phyloP scores from a whole-genome alignment of 805 yeast genomes.

The Cyberlindnera misumaiensis region DNA sequence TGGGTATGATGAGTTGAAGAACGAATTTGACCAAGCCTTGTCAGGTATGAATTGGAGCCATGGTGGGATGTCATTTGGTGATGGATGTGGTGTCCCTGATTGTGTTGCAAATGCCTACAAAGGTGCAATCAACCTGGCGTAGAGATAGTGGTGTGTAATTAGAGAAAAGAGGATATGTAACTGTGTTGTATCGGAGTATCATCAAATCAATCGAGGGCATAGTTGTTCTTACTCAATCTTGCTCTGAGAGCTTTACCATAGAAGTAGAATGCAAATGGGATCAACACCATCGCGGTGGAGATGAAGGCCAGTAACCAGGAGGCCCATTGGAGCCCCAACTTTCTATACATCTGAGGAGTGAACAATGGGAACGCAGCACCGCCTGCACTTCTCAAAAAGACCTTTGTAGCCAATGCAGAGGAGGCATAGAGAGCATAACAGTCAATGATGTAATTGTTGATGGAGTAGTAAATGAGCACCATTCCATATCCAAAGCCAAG shows the following conservation, averaged over 20 bases:
- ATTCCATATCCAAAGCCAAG: conserved; percentile 74
- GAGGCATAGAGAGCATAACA: conserved; percentile 81
- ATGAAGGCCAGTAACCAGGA: conserved; percentile 72
- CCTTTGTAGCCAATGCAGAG: conserved; percentile 75
- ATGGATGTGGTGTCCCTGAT: conserved; percentile 87
- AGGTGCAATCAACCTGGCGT: conserved; percentile 34
- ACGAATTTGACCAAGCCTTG: conserved; percentile 28
- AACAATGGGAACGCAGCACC: conserved; percentile 85
- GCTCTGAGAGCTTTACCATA: conserved; percentile 61
- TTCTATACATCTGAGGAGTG: conserved; percentile 74
- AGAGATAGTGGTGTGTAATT: background rate
- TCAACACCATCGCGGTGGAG: conserved; percentile 65
- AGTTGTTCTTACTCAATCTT: conserved; percentile 62
- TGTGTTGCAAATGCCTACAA: conserved; percentile 60
- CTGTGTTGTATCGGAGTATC: too few relatives aligned
- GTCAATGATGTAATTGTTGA: conserved; percentile 82
- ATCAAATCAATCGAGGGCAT: conserved; percentile 21
- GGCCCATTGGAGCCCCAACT: conserved; percentile 74
- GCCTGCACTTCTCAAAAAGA: conserved; percentile 72
- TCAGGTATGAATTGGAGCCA: conserved; percentile 32
- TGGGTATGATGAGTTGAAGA: conserved; percentile 49
- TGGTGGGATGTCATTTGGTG: conserved; percentile 78
- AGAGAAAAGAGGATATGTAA: too few relatives aligned
- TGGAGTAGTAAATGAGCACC: conserved; percentile 68
- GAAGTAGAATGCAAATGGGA: conserved; percentile 66